Evolutionary conservation across 805 yeast species (phyloP).

Genomic region (Ogataea pignaliae): DNA sequence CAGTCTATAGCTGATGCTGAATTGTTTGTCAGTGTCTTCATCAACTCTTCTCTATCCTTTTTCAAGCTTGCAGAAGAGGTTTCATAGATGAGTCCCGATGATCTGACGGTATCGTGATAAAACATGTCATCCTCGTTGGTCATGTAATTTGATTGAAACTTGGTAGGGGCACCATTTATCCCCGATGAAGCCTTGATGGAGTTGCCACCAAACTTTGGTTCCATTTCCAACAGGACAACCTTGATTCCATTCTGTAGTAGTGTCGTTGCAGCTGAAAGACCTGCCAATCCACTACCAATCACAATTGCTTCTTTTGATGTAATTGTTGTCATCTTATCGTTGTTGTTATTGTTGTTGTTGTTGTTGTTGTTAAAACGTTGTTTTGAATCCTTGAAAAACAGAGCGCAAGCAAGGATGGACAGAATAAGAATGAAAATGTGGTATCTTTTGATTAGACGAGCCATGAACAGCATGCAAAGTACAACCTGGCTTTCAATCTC

Average conservation of each 20-base stretch:
- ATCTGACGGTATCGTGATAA: slow-evolving; percentile 59
- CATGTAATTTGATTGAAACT: slow-evolving; percentile 44
- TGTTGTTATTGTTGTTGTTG: too few species aligned
- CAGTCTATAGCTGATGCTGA: slow-evolving; percentile 68
- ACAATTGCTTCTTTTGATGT: slow-evolving; percentile 35
- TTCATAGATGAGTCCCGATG: slow-evolving; percentile 43
- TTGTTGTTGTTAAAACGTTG: too few species aligned
- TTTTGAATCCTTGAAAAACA: too few species aligned
- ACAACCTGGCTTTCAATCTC: too few species aligned
- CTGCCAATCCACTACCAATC: slow-evolving; percentile 56
- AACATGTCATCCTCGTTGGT: slow-evolving; percentile 54
- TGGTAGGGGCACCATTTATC: slow-evolving; percentile 67
- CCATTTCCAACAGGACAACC: slow-evolving; percentile 53
- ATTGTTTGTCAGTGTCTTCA: slow-evolving; percentile 54
- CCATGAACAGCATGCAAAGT: too few species aligned
- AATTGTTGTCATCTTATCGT: too few species aligned
- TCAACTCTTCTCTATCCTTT: slow-evolving; percentile 46
- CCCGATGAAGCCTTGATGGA: slow-evolving; percentile 67
- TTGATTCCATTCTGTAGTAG: slow-evolving; percentile 38
- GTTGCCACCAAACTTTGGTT: slow-evolving; percentile 58
- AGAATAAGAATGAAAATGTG: too few species aligned
- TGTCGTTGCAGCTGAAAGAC: slow-evolving; percentile 34
- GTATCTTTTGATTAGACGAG: too few species aligned
- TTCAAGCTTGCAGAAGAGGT: slow-evolving; percentile 33
- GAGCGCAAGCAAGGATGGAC: too few species aligned